Conservation (phyloP, 257 asterid genomes). For the Gentiana dahurica region DNA sequence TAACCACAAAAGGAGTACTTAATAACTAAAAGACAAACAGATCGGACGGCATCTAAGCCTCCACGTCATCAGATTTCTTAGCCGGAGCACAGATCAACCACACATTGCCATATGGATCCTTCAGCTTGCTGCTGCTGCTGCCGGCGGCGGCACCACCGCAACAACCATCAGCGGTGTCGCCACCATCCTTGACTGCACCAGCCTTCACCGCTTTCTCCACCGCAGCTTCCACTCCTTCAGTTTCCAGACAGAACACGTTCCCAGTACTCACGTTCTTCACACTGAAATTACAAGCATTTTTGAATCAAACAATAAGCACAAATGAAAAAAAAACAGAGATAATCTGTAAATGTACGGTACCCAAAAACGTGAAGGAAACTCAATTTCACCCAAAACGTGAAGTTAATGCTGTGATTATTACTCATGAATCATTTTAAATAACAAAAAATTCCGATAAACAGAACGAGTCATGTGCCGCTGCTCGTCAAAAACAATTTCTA, state of each 20-base stretch:
- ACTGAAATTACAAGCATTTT: slow-evolving; percentile 11
- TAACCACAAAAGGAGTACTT: background rate
- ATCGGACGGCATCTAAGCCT: slow-evolving; percentile 23
- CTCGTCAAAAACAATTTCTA: no score
- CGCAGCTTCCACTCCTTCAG: slow-evolving; percentile 53
- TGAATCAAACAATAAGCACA: no score
- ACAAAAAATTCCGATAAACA: no score
- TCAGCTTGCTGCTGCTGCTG: slow-evolving; percentile 24
- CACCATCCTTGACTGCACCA: slow-evolving; percentile 38
- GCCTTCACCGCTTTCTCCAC: slow-evolving; percentile 44
- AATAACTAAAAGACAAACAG: background rate
- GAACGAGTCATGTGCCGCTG: no score
- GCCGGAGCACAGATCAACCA: slow-evolving; percentile 53
- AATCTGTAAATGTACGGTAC: no score
- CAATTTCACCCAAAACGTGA: no score
- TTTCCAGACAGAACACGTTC: slow-evolving; percentile 43
- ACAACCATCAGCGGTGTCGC: slow-evolving; percentile 32
- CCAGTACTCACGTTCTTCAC: slow-evolving; percentile 22
- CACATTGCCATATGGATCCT: slow-evolving; percentile 64
- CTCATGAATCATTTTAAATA: no score
- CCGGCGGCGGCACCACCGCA: slow-evolving; percentile 34
- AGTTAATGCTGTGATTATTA: no score
- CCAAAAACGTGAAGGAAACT: no score
- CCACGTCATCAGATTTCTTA: slow-evolving; percentile 30
- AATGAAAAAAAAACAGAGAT: no score